Evolutionary conservation across 2,329 filamentous ascomycete species (phyloP).

Genomic region (Hypoxylon sp.): DNA sequence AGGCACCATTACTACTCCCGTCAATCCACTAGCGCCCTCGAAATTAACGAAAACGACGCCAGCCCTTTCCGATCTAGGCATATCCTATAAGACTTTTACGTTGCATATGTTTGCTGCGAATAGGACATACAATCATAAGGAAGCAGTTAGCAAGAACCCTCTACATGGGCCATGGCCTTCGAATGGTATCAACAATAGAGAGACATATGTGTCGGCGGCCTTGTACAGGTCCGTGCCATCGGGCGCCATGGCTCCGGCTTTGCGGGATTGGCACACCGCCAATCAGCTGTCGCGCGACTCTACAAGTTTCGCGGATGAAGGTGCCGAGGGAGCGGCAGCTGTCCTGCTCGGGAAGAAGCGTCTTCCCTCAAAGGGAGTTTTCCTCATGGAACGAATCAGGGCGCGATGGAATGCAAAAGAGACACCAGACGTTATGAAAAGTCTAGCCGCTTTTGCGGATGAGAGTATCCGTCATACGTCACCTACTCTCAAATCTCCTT

Average conservation of each 20-base stretch:
- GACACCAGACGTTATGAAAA: slow-evolving; percentile 50
- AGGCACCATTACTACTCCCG: slow-evolving; percentile 49
- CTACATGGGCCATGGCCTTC: slow-evolving; percentile 53
- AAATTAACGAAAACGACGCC: slow-evolving; percentile 36
- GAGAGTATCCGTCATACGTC: slow-evolving; percentile 15
- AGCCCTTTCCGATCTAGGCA: slow-evolving; percentile 43
- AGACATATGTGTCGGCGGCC: slow-evolving; percentile 52
- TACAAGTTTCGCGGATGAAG: slow-evolving; percentile 46
- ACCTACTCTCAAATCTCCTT: neutral
- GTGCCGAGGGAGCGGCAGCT: slow-evolving; percentile 47
- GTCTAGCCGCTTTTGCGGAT: slow-evolving; percentile 47
- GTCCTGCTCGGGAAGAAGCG: slow-evolving; percentile 47
- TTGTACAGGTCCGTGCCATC: slow-evolving; percentile 49
- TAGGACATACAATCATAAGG: slow-evolving; percentile 48
- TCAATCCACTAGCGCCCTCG: slow-evolving; percentile 44
- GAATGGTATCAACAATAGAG: slow-evolving; percentile 24
- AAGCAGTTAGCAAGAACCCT: slow-evolving; percentile 47
- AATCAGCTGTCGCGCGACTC: slow-evolving; percentile 50
- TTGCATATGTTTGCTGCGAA: slow-evolving; percentile 53
- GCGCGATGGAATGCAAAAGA: slow-evolving; percentile 35
- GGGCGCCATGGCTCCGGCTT: slow-evolving; percentile 49
- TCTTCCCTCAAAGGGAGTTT: slow-evolving; percentile 33
- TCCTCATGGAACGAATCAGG: slow-evolving; percentile 49
- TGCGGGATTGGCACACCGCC: slow-evolving; percentile 55
- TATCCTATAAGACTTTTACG: slow-evolving; percentile 50